Base-by-base conservation (phyloP, 208 protist species). In the Wallacemonas rigidus region DNA sequence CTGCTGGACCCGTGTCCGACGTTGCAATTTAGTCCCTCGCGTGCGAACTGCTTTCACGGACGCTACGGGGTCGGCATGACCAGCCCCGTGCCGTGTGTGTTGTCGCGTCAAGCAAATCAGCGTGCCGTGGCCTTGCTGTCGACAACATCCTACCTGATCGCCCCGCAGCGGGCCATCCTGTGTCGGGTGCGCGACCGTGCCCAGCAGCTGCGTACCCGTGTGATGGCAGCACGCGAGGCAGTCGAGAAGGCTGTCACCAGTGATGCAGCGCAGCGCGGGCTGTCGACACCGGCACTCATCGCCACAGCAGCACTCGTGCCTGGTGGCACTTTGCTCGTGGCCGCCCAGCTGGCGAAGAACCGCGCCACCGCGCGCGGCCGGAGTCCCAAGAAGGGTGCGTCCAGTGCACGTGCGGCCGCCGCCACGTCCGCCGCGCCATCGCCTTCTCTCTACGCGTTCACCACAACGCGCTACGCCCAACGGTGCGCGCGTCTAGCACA, bases 51-150 rank as follows among this genome's bases (percentile, higher is more conserved):
- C 65, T n/a, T 65, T 14, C 8, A 50, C 6, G 35, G 71, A 1
- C 75, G 71, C 45, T 85, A 78, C 60, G 80, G 80, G 14, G 51
- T 78, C 44, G 76, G 70, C 9, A 56, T 72, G 38, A 80, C 76
- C 54, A 75, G 62, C 36, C 75, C 79, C 2, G 70, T 78, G 40
- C 63, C 51, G 47, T 58, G 75, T 36, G 72, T 75, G 60, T 77
- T 79, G 45, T 2, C 2, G 11, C 44, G 69, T 57, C 40, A 58
- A 14, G 67, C 44, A 36, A 17, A 56, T 1, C 53, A 77, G 41
- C 74, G 71, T 17, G 45, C 71, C 11, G 70, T 74, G 38, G 55
- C 50, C 44, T 36, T 84, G 38, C 40, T 68, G 17, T 61, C 51
- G 9, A 44, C 60, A 4, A 51, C 60, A 38, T 75, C 62, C 38